Evolutionary conservation across 345 rosid genomes (phyloP).

Genomic region (Populus simonii): DNA sequence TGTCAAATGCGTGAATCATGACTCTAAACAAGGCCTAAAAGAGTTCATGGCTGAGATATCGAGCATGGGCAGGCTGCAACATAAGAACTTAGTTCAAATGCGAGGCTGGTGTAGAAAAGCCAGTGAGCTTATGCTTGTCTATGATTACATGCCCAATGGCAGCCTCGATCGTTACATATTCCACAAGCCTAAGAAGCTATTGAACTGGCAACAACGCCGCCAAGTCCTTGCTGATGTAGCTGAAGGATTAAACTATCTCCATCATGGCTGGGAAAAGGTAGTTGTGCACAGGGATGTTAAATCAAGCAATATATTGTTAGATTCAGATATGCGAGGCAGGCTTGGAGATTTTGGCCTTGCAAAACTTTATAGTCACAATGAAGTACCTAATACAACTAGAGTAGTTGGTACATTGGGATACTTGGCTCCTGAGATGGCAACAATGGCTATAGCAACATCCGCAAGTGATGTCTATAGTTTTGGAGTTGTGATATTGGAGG

Average conservation of each 20-base stretch:
- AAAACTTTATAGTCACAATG: constrained; percentile 68
- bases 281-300: constrained; percentile 84
- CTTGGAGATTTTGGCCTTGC: constrained; percentile 89
- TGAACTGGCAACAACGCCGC: constrained; percentile 59
- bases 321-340: constrained; percentile 76
- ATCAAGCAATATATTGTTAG: constrained; percentile 74
- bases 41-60: constrained; percentile 96
- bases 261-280: constrained; percentile 88
- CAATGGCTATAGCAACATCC: constrained; percentile 47
- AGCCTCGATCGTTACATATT: constrained; percentile 76
- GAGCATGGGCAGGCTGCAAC: constrained; percentile 86
- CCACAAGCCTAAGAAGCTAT: constrained; percentile 44
- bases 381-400: constrained; percentile 70
- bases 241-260: constrained; percentile 76
- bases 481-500: constrained; percentile 84
- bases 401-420: constrained; percentile 91
- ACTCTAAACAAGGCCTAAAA: constrained; percentile 81
- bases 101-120: constrained; percentile 86
- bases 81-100: constrained; percentile 76
- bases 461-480: constrained; percentile 81
- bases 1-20: constrained; percentile 82
- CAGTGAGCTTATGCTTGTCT: constrained; percentile 72
- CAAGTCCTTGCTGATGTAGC: constrained; percentile 70
- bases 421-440: constrained; percentile 77
- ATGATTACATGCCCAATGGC: constrained; percentile 87